Evolutionary conservation across 1,284 basidiomycete genomes (phyloP).

Genomic region (Malassezia sp.): DNA sequence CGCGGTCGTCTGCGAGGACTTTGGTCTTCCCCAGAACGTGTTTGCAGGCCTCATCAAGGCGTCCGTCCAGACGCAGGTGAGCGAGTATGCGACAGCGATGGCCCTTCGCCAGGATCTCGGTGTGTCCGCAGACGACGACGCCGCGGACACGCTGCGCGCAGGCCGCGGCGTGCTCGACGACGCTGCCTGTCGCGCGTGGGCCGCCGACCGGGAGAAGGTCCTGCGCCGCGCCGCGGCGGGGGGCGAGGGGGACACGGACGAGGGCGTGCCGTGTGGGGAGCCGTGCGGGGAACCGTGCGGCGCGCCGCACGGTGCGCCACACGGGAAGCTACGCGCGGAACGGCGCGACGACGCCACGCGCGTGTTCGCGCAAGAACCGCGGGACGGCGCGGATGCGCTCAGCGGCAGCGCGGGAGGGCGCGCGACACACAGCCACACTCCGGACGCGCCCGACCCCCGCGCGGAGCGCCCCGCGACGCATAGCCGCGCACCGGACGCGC

Average conservation of each 20-base stretch:
- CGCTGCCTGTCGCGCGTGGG: slow-evolving; percentile 1
- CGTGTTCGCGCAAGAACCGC: too few relatives aligned
- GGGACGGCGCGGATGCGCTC: too few relatives aligned
- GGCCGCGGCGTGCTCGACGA: slow-evolving; percentile 9
- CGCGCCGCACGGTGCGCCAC: too few relatives aligned
- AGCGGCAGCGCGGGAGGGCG: too few relatives aligned
- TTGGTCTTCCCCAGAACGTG: slow-evolving; percentile 58
- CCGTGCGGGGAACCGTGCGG: too few relatives aligned
- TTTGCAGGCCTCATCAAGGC: slow-evolving; percentile 68
- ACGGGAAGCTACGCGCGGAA: too few relatives aligned
- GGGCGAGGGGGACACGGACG: slow-evolving; percentile 53
- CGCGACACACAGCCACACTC: too few relatives aligned
- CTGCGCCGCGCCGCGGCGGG: background rate
- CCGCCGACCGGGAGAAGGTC: background rate
- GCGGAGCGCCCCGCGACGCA: slow-evolving; percentile 44
- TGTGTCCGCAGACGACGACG: background rate
- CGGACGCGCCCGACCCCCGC: slow-evolving; percentile 30
- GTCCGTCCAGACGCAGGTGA: slow-evolving; percentile 73
- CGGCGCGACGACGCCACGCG: too few relatives aligned
- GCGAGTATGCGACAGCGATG: slow-evolving; percentile 53
- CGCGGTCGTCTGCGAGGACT: slow-evolving; percentile 80
- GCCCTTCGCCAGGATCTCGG: slow-evolving; percentile 20
- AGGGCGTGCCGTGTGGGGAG: too few relatives aligned
- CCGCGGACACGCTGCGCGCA: background rate
- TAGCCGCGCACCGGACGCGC: background rate